Evolutionary conservation across 2,329 filamentous ascomycete genomes (phyloP).

Genomic region (Akanthomyces dipterigenus): DNA sequence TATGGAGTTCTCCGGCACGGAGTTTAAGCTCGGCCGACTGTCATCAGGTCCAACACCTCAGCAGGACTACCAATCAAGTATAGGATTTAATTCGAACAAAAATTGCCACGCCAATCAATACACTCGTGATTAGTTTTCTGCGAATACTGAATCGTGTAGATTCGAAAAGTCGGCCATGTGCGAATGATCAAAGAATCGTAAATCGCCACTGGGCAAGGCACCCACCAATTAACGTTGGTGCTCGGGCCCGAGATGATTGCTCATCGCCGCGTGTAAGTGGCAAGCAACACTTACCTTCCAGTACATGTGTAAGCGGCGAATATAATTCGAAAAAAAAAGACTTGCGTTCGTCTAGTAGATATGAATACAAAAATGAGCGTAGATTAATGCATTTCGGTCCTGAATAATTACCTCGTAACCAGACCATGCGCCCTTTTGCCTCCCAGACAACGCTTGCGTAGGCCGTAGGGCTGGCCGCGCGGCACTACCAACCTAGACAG

Average conservation of each 20-base stretch:
- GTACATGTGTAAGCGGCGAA: too few relatives aligned
- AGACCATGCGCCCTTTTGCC: not conserved
- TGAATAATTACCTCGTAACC: not conserved
- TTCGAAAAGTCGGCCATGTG: not conserved
- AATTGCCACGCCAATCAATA: too few relatives aligned
- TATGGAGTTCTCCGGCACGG: not conserved
- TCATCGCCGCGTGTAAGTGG: not conserved
- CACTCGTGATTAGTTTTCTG: not conserved
- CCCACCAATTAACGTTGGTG: not conserved
- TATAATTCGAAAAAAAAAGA: too few relatives aligned
- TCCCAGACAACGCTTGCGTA: slow-evolving; percentile 2
- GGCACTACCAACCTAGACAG: not conserved
- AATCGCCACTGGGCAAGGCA: not conserved
- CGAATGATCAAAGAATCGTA: not conserved
- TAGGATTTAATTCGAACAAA: too few relatives aligned
- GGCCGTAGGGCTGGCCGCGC: slow-evolving; percentile 11
- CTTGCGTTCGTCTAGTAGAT: too few relatives aligned
- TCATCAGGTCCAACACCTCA: not conserved
- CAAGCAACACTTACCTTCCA: too few relatives aligned
- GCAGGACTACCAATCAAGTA: not conserved
- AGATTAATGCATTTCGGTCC: not conserved
- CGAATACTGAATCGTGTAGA: not conserved
- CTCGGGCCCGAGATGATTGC: not conserved
- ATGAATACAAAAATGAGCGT: not conserved
- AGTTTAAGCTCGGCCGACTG: slow-evolving; percentile 7